A percentile compares a stretch with the other conserved stretches of the same genome.
These are phyloP conservation scores for Talaromyces thailandensis DNA, from an alignment of 495 filamentous ascomycete species.

Conservation along the genomic window DNA sequence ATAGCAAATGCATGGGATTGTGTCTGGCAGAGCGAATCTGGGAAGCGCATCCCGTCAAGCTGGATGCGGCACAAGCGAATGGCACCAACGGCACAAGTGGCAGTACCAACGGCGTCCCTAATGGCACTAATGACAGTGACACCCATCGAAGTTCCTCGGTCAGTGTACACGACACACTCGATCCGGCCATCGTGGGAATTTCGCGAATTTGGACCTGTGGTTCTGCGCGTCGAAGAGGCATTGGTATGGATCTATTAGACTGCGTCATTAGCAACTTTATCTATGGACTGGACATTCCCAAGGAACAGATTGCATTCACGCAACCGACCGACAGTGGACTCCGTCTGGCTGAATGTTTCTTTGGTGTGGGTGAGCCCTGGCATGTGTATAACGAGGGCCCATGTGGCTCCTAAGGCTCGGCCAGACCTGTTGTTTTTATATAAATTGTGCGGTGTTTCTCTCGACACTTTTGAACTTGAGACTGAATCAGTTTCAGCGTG, in stretches of 20 bases:
- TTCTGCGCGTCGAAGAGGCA: constrained; percentile 47
- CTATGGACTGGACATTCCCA: constrained; percentile 56
- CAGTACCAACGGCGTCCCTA: background rate
- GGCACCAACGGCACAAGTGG: constrained; percentile 14
- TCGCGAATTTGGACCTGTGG: constrained; percentile 68
- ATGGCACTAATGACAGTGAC: constrained; percentile 13
- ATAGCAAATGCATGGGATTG: constrained; percentile 56
- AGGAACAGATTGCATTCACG: constrained; percentile 59
- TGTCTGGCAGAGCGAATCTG: constrained; percentile 59
- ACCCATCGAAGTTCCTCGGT: constrained; percentile 31
- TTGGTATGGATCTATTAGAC: constrained; percentile 54
- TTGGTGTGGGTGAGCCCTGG: constrained; percentile 41
- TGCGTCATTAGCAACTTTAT: constrained; percentile 54
- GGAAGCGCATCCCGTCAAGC: constrained; percentile 43
- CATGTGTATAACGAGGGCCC: constrained; percentile 41
- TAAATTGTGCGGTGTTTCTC: background rate
- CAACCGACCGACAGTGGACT: constrained; percentile 67
- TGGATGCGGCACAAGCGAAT: constrained; percentile 8
- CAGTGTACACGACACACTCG: constrained; percentile 26
- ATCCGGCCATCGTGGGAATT: constrained; percentile 53
- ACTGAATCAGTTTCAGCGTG: background rate
- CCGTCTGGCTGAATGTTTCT: constrained; percentile 54
- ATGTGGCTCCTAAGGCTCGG: constrained; percentile 3
- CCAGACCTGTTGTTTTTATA: constrained; percentile 1
- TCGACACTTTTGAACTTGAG: background rate